A percentile compares a stretch with the other conserved stretches of the same genome.
These are phyloP conservation scores for Chamaenerion angustifolium DNA, from an alignment of 345 rosid genomes.

Conservation along the genomic window DNA sequence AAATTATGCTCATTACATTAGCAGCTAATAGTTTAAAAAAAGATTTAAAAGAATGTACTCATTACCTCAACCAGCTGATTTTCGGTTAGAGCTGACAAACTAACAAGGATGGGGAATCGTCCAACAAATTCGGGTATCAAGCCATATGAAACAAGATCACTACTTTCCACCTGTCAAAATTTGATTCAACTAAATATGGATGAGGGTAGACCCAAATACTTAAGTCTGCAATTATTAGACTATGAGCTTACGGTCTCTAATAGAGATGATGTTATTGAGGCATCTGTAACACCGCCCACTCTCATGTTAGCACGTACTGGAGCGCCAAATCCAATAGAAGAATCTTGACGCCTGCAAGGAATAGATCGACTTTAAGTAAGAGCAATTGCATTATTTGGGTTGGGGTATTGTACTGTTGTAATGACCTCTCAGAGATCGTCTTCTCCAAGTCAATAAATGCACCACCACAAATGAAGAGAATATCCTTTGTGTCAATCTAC, in stretches of 20 bases:
- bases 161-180: slow-evolving; percentile 77
- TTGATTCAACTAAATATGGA: background rate
- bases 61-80: slow-evolving; percentile 92
- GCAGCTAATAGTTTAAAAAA: background rate
- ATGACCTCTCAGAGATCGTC: slow-evolving; percentile 93
- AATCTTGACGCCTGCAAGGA: slow-evolving; percentile 74
- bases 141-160: slow-evolving; percentile 89
- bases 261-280: slow-evolving; percentile 64
- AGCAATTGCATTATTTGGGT: too few species aligned
- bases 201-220: background rate
- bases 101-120: slow-evolving; percentile 90
- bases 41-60: background rate
- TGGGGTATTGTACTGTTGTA: background rate
- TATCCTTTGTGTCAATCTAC: slow-evolving; percentile 96
- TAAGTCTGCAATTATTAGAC: background rate
- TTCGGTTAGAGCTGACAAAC: slow-evolving; percentile 87
- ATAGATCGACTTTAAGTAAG: background rate
- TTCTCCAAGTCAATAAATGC: slow-evolving; percentile 95
- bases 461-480: slow-evolving; percentile 97
- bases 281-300: slow-evolving; percentile 58
- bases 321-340: slow-evolving; percentile 97
- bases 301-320: slow-evolving; percentile 98
- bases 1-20: too few species aligned
- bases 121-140: slow-evolving; percentile 99
- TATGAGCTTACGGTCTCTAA: slow-evolving; percentile 64